These are phyloP conservation scores for Solanum hybrid DNA, from an alignment of 305 asterid genomes.

Conservation along the genomic window DNA sequence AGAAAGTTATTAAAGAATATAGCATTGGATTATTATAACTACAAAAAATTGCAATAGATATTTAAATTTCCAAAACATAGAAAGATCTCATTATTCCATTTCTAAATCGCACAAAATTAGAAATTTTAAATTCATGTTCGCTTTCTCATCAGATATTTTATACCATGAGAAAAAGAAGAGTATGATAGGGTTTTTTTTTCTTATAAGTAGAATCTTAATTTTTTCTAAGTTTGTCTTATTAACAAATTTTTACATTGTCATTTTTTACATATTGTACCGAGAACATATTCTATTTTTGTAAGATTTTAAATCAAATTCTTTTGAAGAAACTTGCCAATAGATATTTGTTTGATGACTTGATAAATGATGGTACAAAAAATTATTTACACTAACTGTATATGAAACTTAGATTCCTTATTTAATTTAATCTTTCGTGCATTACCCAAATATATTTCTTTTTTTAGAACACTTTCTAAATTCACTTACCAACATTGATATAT, in stretches of 20 bases:
- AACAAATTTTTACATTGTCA: background rate
- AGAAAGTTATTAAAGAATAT: background rate
- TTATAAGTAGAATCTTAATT: background rate
- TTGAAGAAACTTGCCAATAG: background rate
- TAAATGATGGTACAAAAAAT: background rate
- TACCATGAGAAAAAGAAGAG: background rate
- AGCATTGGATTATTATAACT: background rate
- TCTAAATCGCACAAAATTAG: background rate
- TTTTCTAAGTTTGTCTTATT: background rate
- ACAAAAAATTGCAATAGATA: too few species aligned
- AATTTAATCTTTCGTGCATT: background rate
- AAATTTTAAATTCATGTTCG: background rate
- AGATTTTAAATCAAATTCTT: background rate
- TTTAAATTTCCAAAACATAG: background rate
- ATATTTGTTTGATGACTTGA: background rate
- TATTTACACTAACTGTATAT: background rate
- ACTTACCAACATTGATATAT: background rate
- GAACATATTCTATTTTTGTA: too few species aligned
- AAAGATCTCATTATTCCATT: too few species aligned
- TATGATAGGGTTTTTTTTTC: background rate
- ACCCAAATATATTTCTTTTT: background rate
- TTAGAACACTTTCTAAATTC: background rate
- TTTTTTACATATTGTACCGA: background rate
- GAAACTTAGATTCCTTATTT: background rate
- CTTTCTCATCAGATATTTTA: background rate